Base-by-base conservation (phyloP, 148 eudicot species). In the Vaccinium corymbosum region DNA sequence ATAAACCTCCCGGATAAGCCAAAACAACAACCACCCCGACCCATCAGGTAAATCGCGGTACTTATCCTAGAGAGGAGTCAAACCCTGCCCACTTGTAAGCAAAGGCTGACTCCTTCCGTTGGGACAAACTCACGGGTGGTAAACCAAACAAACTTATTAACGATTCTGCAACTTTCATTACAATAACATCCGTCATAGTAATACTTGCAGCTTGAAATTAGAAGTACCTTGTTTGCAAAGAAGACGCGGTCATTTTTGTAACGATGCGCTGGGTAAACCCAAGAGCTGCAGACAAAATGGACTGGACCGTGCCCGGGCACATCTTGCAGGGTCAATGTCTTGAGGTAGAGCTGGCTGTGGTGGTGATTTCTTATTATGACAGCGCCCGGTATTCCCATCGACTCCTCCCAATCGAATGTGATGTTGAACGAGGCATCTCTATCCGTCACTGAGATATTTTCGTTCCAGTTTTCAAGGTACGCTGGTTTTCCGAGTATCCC, bases 201-300 rank as follows among this genome's bases (percentile, higher is more conserved):
- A 11, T 29, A 9, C 52, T 25, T 53, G 32, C 6, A 7, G 29
- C 16, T 57, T 35, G 7, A 16, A 22, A 38, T 19, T 42, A 61
- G 38, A 12, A 76, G 6, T 91, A 95, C 98, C 98, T 93, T 92
- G 90, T 95, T 94, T 17, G 94, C 81, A 66, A 94, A 95, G 93
- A 94, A 95, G 86, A 95, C 76, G 5, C 98, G 98, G 29, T 93
- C 85, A 50, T 90, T 87, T 16, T 89, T 90, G 89, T 95, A 95
- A 1, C 92, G 92, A 59, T 84, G 86, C 51, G 90, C 78, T 2
- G 98, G 98, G 83, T 93, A 95, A 72, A 95, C 98, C 98, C 98
- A 95, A 2, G 98, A 95, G 82, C 92, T 90, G 86, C 98, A 95
- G 11, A 89, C 89, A 56, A 95, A 95, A 87, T 88, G 93, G 48